Base-by-base conservation (phyloP, 495 filamentous ascomycete species). In the Paragyromitra xinjiangensis region DNA sequence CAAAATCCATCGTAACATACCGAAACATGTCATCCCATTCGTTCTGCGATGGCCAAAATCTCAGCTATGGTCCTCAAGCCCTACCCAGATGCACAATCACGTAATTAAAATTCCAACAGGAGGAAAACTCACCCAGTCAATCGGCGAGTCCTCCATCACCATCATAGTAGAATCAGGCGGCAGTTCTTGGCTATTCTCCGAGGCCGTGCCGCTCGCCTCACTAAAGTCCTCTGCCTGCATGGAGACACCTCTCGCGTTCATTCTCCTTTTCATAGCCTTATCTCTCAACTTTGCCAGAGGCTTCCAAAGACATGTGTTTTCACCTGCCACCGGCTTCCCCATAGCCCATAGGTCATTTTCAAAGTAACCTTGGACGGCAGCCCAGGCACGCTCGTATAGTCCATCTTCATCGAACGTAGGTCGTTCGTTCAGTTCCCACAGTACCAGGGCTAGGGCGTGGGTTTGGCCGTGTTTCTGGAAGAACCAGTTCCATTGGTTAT, bases 401-500 rank as follows among this genome's bases (percentile, higher is more conserved):
- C 59, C 59, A 12, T 86, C 29, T 83, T 81, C 9, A 85, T 78
- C 90, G 89, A 61, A 88, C 87, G 44, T 86, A 88, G 22, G 91
- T 89, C 26, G 93, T 89, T 29, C 91, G 88, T 79, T 91, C 91
- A 96, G 86, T 79, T 98, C 95, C 0, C 92, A 88, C 8, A 97
- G 83, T 3, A 90, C 86, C 78, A 92, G 92, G 1, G 91, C 92
- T 3, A 95, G 87, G 4, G 93, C 92, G 74, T 95, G 92, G 90
- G 91, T 93, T 71, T 95, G 92, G 22, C 91, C 90, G 82, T 94
- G 93, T 0, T 90, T 92, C 79, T 90, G 87, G 84, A 93, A 94
- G 8, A 94, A 87, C 94, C 94, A 97, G 29, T 88, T 87, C 77
- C 77, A 79, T 22, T 79, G 74, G 51, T 58, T 40, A 89, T 91